Evolutionary conservation across 2,329 filamentous ascomycete species (phyloP).

Genomic region (Paraphaeosphaeria minitans): DNA sequence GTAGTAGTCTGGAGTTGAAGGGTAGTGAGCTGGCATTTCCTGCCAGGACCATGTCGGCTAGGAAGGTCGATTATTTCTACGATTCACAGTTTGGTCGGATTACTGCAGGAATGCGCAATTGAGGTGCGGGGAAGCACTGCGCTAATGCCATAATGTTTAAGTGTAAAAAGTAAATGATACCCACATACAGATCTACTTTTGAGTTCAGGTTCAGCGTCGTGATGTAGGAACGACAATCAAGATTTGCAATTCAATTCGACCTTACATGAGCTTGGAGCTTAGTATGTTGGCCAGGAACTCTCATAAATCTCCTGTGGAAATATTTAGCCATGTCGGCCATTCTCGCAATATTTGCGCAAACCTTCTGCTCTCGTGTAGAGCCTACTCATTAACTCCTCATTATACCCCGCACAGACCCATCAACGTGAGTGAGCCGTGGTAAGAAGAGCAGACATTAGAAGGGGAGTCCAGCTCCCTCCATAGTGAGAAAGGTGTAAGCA

Average conservation of each 20-base stretch:
- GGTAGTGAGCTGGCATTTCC: neutral
- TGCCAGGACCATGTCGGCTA: constrained; percentile 3
- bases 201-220: neutral
- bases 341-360: too few species aligned
- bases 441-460: neutral
- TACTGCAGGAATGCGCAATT: neutral
- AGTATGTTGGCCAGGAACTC: too few species aligned
- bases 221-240: neutral
- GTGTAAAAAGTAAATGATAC: neutral
- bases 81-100: constrained; percentile 10
- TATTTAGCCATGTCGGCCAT: too few species aligned
- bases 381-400: too few species aligned
- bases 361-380: too few species aligned
- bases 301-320: too few species aligned
- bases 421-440: neutral
- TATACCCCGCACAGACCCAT: neutral
- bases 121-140: neutral
- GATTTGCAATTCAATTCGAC: too few species aligned
- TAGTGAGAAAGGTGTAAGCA: neutral
- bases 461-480: neutral
- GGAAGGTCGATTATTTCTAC: constrained; percentile 7
- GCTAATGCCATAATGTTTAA: neutral
- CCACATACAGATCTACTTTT: neutral
- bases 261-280: too few species aligned
- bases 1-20: neutral